A percentile compares a stretch with the other conserved stretches of the same genome.
These are phyloP conservation scores for Dactylorhiza incarnata DNA, from an alignment of 106 monocot genomes.

Conservation along the genomic window DNA sequence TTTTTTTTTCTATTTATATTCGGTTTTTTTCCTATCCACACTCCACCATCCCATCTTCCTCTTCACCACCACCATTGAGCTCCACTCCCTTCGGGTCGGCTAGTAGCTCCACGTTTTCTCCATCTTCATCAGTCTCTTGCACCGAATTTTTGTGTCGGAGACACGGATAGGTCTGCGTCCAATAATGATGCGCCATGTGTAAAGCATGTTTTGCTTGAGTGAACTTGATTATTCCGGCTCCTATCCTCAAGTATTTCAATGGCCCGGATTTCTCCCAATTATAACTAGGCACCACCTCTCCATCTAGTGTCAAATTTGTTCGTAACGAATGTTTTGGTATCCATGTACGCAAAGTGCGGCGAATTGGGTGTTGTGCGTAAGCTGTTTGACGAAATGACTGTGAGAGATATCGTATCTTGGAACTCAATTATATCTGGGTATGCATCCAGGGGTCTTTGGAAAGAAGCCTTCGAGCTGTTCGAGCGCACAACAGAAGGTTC, in stretches of 20 bases:
- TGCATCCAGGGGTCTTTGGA: conserved; percentile 29
- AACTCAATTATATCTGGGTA: conserved; percentile 69
- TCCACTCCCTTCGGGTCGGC: conserved; percentile 27
- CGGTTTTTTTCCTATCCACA: too few relatives aligned
- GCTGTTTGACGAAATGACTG: conserved; percentile 63
- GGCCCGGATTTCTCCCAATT: too few relatives aligned
- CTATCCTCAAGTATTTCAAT: too few relatives aligned
- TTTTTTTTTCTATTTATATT: too few relatives aligned
- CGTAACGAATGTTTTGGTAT: conserved; percentile 48
- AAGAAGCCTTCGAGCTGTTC: conserved; percentile 32
- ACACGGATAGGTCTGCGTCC: too few relatives aligned
- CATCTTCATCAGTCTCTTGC: conserved; percentile 35
- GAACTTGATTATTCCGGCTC: too few relatives aligned
- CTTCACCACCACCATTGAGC: conserved; percentile 26
- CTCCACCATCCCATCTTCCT: conserved; percentile 35
- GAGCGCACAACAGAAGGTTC: conserved; percentile 18
- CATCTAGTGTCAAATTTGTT: conserved; percentile 36
- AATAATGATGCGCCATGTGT: too few relatives aligned
- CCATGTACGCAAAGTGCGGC: conserved; percentile 65
- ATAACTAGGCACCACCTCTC: conserved; percentile 10
- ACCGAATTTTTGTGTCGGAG: too few relatives aligned
- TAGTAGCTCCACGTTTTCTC: conserved; percentile 58
- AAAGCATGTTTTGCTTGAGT: too few relatives aligned
- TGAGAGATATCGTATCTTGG: conserved; percentile 67
- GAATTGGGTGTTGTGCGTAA: conserved; percentile 35